Conservation (phyloP, 2,329 filamentous ascomycete species). For the Fusarium setosum region DNA sequence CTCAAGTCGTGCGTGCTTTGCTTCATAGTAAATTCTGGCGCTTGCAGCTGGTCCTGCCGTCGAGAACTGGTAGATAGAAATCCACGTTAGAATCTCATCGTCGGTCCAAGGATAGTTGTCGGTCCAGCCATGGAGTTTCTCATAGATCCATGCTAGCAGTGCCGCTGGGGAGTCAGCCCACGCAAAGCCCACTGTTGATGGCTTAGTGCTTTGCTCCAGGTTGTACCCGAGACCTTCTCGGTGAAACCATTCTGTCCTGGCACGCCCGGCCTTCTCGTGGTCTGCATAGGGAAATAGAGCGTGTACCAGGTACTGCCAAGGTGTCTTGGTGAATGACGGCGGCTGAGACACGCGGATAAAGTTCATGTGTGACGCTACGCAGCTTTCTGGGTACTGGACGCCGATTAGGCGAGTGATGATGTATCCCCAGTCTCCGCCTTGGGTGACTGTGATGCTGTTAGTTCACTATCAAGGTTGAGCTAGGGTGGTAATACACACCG, state of each 20-base stretch:
- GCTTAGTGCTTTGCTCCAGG: slow-evolving; percentile 67
- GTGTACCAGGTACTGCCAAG: slow-evolving; percentile 65
- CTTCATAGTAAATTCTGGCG: slow-evolving; percentile 79
- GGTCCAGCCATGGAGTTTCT: slow-evolving; percentile 83
- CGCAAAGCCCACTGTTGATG: slow-evolving; percentile 77
- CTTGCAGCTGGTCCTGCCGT: slow-evolving; percentile 75
- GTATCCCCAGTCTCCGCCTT: slow-evolving; percentile 80
- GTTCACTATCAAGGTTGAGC: not conserved
- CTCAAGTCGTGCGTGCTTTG: slow-evolving; percentile 52
- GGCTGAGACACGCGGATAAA: slow-evolving; percentile 65
- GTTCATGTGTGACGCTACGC: slow-evolving; percentile 57
- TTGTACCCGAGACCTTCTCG: slow-evolving; percentile 58
- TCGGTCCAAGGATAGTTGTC: slow-evolving; percentile 79
- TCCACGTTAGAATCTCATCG: slow-evolving; percentile 81
- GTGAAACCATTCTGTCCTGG: slow-evolving; percentile 67
- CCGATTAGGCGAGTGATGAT: slow-evolving; percentile 72
- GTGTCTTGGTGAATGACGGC: slow-evolving; percentile 63
- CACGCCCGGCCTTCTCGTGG: slow-evolving; percentile 54
- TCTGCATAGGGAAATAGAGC: slow-evolving; percentile 63
- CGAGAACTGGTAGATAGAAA: slow-evolving; percentile 79
- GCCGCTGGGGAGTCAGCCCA: slow-evolving; percentile 77
- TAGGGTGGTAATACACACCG: slow-evolving; percentile 30
- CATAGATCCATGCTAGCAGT: slow-evolving; percentile 82
- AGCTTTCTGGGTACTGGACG: slow-evolving; percentile 68
- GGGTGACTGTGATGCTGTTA: slow-evolving; percentile 49